Percentiles rank a stretch among this genome's conserved stretches.
Conservation (phyloP, 2,329 filamentous ascomycete species). For the Cadophora sp. region DNA sequence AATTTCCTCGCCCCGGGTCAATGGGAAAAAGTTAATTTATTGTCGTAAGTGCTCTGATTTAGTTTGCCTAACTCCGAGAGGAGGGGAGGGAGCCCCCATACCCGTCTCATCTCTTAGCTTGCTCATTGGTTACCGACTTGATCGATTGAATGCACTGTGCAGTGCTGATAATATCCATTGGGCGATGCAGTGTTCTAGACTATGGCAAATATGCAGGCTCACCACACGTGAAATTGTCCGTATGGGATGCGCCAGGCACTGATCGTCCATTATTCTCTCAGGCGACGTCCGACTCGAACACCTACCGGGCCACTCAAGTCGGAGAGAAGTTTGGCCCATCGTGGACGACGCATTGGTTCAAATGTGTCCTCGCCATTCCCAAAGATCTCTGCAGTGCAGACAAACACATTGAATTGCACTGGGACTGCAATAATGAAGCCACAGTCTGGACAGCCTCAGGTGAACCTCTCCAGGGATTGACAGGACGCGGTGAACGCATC, state of each 20-base stretch:
- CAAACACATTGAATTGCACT: constrained; percentile 84
- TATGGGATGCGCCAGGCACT: constrained; percentile 83
- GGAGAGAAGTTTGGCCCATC: constrained; percentile 88
- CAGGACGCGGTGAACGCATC: constrained; percentile 83
- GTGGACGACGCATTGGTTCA: constrained; percentile 99
- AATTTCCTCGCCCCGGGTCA: constrained; percentile 8
- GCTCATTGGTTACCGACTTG: not conserved
- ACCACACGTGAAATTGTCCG: constrained; percentile 81
- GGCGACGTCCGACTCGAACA: constrained; percentile 63
- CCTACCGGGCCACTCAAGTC: constrained; percentile 76
- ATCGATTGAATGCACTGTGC: not conserved
- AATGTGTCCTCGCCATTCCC: constrained; percentile 79
- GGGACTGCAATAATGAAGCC: constrained; percentile 95
- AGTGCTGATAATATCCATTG: constrained; percentile 1
- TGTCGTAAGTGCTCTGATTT: constrained; percentile 1
- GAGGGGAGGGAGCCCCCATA: too few relatives aligned
- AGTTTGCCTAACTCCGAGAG: too few relatives aligned
- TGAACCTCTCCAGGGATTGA: constrained; percentile 87
- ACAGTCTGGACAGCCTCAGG: constrained; percentile 91
- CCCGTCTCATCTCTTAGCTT: not conserved
- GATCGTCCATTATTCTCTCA: constrained; percentile 86
- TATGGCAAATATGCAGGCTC: constrained; percentile 38
- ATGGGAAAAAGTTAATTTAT: constrained; percentile 11
- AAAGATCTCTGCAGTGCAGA: constrained; percentile 74
- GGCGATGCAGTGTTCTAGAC: not conserved